Evolutionary conservation across 164 flowering plant genomes (phyloP).

Genomic region (Aristolochia contorta): DNA sequence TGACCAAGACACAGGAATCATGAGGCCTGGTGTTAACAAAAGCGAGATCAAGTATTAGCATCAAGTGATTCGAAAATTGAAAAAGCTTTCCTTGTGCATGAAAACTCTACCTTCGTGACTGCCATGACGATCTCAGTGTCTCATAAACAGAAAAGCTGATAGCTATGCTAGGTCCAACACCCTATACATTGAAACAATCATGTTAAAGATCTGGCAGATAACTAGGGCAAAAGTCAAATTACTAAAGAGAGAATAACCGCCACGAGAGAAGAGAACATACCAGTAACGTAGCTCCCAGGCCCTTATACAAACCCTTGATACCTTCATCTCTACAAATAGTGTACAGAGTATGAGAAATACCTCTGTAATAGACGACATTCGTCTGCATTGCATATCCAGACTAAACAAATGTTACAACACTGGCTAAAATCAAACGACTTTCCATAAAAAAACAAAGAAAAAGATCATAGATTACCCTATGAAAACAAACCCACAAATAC

Average conservation of each 20-base stretch:
- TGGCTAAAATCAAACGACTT: too few species aligned
- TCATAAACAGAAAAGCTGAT: constrained; percentile 82
- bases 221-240: neutral
- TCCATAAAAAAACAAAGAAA: too few species aligned
- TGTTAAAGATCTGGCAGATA: neutral
- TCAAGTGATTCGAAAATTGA: too few species aligned
- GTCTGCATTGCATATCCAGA: constrained; percentile 42
- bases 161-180: constrained; percentile 82
- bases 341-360: constrained; percentile 53
- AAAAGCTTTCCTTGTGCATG: too few species aligned
- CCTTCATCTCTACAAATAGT: constrained; percentile 77
- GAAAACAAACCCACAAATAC: too few species aligned
- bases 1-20: constrained; percentile 53
- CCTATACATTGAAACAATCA: constrained; percentile 30
- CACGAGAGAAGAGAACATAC: constrained; percentile 23
- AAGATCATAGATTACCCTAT: too few species aligned
- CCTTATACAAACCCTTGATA: constrained; percentile 63
- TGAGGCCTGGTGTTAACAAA: constrained; percentile 42
- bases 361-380: constrained; percentile 51
- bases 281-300: constrained; percentile 79
- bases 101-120: constrained; percentile 34
- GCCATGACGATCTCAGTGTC: constrained; percentile 59
- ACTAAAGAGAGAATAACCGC: neutral
- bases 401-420: neutral
- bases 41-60: neutral